A percentile compares a stretch with the other conserved stretches of the same genome.
phyloP scores from a whole-genome alignment of 805 yeast genomes.

The Zygotorulaspora florentina region DNA sequence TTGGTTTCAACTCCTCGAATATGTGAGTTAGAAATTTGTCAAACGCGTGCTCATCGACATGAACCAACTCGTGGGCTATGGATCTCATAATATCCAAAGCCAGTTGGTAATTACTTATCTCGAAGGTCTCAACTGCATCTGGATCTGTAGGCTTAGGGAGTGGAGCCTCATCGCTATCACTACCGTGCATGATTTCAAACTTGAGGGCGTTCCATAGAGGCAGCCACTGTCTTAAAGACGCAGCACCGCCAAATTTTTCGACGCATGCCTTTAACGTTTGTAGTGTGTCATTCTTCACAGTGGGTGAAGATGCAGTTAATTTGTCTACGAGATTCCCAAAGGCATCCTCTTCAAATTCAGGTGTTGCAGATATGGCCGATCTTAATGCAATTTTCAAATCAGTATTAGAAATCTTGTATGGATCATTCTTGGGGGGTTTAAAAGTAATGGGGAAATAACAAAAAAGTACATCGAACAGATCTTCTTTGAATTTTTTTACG shows the following conservation, averaged over 20 bases:
- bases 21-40: conserved; percentile 40
- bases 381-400: conserved; percentile 65
- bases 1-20: conserved; percentile 50
- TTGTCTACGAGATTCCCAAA: conserved; percentile 78
- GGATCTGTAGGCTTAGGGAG: conserved; percentile 7
- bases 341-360: conserved; percentile 63
- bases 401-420: conserved; percentile 72
- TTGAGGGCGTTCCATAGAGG: conserved; percentile 84
- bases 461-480: conserved; percentile 80
- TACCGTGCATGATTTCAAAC: conserved; percentile 81
- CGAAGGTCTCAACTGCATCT: conserved; percentile 31
- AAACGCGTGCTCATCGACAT: conserved; percentile 32
- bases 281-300: conserved; percentile 71
- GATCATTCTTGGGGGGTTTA: conserved; percentile 80
- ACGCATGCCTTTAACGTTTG: conserved; percentile 57
- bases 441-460: conserved; percentile 97
- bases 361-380: conserved; percentile 55
- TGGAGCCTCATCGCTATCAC: conserved; percentile 40
- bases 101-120: conserved; percentile 39
- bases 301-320: conserved; percentile 67
- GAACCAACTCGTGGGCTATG: conserved; percentile 39
- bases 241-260: conserved; percentile 44
- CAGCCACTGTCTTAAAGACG: conserved; percentile 59
- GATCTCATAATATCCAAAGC: conserved; percentile 44
- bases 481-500: conserved; percentile 47